A percentile compares a stretch with the other conserved stretches of the same genome.
Conservation (phyloP, 176 grass and related monocot genomes). For the Dactylis glomerata region DNA sequence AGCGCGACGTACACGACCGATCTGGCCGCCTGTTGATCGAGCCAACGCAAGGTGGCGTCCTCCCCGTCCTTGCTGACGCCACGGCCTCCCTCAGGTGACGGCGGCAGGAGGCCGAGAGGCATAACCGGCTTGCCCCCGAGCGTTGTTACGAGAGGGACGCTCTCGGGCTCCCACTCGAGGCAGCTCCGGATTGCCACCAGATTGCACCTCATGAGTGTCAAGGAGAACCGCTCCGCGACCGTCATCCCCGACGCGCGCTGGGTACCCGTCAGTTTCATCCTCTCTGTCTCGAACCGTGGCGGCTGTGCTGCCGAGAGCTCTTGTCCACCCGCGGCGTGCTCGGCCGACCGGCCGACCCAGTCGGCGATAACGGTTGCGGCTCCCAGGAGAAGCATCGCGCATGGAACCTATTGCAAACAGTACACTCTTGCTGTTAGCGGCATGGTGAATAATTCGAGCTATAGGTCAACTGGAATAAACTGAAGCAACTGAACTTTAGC, state of each 20-base stretch:
- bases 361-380: not conserved
- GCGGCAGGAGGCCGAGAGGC: slow-evolving; percentile 45
- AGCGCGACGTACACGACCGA: slow-evolving; percentile 53
- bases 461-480: not conserved
- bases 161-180: slow-evolving; percentile 30
- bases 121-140: slow-evolving; percentile 24
- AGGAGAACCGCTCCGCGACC: not conserved
- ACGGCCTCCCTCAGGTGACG: not conserved
- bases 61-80: not conserved
- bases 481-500: not conserved
- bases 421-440: not conserved
- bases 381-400: not conserved
- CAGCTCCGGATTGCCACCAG: slow-evolving; percentile 38
- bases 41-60: slow-evolving; percentile 29
- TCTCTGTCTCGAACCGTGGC: slow-evolving; percentile 22
- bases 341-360: not conserved
- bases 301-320: not conserved
- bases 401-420: not conserved
- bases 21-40: slow-evolving; percentile 12
- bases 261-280: not conserved
- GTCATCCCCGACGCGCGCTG: slow-evolving; percentile 1
- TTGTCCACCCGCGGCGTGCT: not conserved
- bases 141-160: not conserved
- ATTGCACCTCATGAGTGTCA: slow-evolving; percentile 1
- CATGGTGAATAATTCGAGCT: not conserved